Conservation (phyloP, 495 filamentous ascomycete species). For the Lasiosphaeria miniovina region DNA sequence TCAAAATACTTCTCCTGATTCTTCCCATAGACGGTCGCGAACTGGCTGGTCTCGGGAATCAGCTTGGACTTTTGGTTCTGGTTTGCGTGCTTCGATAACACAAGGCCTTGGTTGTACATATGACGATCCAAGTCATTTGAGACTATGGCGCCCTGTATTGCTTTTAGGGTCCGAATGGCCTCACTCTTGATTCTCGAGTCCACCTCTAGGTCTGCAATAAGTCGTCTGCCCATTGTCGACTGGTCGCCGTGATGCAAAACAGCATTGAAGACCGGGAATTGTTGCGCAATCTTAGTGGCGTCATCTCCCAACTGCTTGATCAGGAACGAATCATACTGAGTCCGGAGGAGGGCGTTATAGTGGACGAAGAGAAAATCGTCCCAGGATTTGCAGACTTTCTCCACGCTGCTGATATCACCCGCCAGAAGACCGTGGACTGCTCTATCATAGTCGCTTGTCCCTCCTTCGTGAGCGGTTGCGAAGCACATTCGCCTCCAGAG, state of each 20-base stretch:
- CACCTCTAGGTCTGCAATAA: slow-evolving; percentile 50
- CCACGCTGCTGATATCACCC: slow-evolving; percentile 73
- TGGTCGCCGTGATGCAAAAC: slow-evolving; percentile 54
- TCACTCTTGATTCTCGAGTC: slow-evolving; percentile 46
- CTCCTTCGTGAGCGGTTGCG: slow-evolving; percentile 64
- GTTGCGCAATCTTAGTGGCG: slow-evolving; percentile 34
- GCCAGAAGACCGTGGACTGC: slow-evolving; percentile 87
- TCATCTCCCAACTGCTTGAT: slow-evolving; percentile 43
- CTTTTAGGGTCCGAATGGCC: slow-evolving; percentile 55
- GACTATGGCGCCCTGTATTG: slow-evolving; percentile 64
- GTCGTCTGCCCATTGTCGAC: slow-evolving; percentile 43
- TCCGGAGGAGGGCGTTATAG: slow-evolving; percentile 76
- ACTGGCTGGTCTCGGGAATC: slow-evolving; percentile 35
- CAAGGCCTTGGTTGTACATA: slow-evolving; percentile 56
- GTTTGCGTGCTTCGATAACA: slow-evolving; percentile 54
- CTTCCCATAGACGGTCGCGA: slow-evolving; percentile 30
- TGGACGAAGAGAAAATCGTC: slow-evolving; percentile 89
- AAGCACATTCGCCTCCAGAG: slow-evolving; percentile 84
- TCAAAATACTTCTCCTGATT: slow-evolving; percentile 42
- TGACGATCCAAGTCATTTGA: slow-evolving; percentile 55
- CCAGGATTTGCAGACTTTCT: slow-evolving; percentile 73
- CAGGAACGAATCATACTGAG: slow-evolving; percentile 63
- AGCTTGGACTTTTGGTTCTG: slow-evolving; percentile 45
- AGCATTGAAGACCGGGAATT: slow-evolving; percentile 49
- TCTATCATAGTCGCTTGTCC: slow-evolving; percentile 71